phyloP scores from a whole-genome alignment of 768 basidiomycete genomes.

The Tylopilus subfusipes region DNA sequence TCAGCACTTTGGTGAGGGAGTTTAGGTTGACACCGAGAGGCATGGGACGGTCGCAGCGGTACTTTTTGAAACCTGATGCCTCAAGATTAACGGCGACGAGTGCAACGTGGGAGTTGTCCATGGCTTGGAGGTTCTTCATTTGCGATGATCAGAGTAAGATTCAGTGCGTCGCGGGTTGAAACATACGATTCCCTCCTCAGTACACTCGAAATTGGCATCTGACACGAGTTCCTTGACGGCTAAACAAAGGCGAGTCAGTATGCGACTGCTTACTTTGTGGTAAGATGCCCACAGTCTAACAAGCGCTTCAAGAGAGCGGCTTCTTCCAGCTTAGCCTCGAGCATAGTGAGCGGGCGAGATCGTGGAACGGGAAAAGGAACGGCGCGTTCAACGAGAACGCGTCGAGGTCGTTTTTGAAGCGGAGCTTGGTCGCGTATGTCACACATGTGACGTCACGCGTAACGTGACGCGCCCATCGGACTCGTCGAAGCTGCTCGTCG shows the following conservation, averaged over 20 bases:
- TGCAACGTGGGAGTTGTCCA: constrained; percentile 99
- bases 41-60: constrained; percentile 94
- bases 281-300: constrained; percentile 70
- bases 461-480: constrained; percentile 14
- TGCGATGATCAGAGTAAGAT: background rate
- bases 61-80: constrained; percentile 76
- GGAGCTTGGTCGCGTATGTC: constrained; percentile 33
- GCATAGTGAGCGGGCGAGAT: constrained; percentile 43
- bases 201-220: constrained; percentile 97
- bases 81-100: constrained; percentile 86
- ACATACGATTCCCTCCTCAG: constrained; percentile 87
- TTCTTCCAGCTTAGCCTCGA: constrained; percentile 88
- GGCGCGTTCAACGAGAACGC: constrained; percentile 28
- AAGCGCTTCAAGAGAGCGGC: constrained; percentile 90
- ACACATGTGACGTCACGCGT: constrained; percentile 28
- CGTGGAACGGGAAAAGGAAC: constrained; percentile 2
- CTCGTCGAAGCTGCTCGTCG: background rate
- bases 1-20: constrained; percentile 91
- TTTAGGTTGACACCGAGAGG: constrained; percentile 84
- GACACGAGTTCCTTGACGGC: constrained; percentile 97
- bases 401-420: constrained; percentile 31
- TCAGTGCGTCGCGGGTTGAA: background rate
- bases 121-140: constrained; percentile 82
- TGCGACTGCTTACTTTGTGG: background rate
- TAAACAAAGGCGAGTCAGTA: constrained; percentile 31